Base-by-base conservation (phyloP, 2,329 filamentous ascomycete species). In the Aspergillus ruber region DNA sequence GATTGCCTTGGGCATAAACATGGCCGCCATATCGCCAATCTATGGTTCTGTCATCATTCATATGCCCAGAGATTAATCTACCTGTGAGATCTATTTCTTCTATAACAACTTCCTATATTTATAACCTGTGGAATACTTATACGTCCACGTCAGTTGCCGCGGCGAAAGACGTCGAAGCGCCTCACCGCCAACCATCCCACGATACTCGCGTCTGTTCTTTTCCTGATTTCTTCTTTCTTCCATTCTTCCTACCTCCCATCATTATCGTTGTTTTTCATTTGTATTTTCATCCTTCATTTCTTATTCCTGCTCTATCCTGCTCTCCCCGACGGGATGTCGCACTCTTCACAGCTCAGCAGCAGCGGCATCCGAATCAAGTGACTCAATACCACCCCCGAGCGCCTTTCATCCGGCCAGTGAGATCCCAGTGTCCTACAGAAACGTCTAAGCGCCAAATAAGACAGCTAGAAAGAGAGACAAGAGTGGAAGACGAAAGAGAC, bases 371-470 rank as follows among this genome's bases (percentile, higher is more conserved):
- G 25, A 12, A 29, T 47, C 47, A 45, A 42, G 52, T 58, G 57
- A 61, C 56, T 54, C 51, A 54, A 59, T 55, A 39, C 15, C 36
- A 39, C 17, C 18, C 21, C 51, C 57, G 62, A 60, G 58, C 61
- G 59, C 60, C 52, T 46, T 54, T 54, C 54, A 45, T 57, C 60
- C 57, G 58, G 57, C 61, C 52, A 61, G 50, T 23, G 20, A 38
- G 57, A 43, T 48, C 51, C 40, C 50, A 39, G 20, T 29, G 25
- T 29, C 25, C 25, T 29, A 29, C 25, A 29, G 25, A 29, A 27
- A 29, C 25, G 4, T 12, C 47, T 63, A 66, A 64, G 63, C 63
- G 63, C 63, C 61, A 62, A 56, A 57, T 60, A 56, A 51, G 50
- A 13, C 13, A 12, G 15, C 27, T 21, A 27, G 5, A 21, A 18